Base-by-base conservation (phyloP, 345 rosid species). In the Sonneratia alba region DNA sequence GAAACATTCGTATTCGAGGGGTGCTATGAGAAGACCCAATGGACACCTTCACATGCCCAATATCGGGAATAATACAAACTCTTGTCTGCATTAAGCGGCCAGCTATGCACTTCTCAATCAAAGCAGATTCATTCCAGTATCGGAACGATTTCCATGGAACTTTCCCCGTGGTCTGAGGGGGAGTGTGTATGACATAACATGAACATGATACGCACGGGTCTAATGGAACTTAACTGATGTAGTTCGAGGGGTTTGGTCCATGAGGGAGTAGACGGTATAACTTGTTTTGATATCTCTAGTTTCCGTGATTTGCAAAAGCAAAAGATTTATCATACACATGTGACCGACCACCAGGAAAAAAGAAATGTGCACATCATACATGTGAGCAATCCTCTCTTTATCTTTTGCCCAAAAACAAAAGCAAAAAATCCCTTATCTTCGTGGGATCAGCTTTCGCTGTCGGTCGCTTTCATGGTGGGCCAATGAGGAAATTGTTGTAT, bases 391-490 rank as follows among this genome's bases (percentile, higher is more conserved):
- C 37, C 10, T 62, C 38, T 62, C 38, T 62, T 62, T 18, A 12
- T 15, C 19, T 62, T 27, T 27, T 62, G 38, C 66, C 66, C 15
- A 37, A 38, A 16, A 37, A 42, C 24, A 37, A 8, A 64, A 36
- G 22, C 16, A 37, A 36, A 70, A 13, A 32, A 24, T 71, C 21
- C 34, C 15, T 78, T 34, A 37, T 61, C 42, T 47, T 48, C 68
- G 38, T 53, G 19, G 6, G 71, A 38, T 69, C 49, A 72, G 69
- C 66, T 40, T 49, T 74, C 71, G 47, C 53, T 37, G 37, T 19
- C 51, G n/a, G 73, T 74, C 79, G 36, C 75, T 74, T 45, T 63
- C 77, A 40, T 42, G 66, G 14, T 43, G 2, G 43, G 45, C 53
- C 66, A 51, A 48, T 47, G 53, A 43, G 34, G 22, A 11, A 68